phyloP scores from a whole-genome alignment of 345 rosid species.

The Fremontodendron californicum region DNA sequence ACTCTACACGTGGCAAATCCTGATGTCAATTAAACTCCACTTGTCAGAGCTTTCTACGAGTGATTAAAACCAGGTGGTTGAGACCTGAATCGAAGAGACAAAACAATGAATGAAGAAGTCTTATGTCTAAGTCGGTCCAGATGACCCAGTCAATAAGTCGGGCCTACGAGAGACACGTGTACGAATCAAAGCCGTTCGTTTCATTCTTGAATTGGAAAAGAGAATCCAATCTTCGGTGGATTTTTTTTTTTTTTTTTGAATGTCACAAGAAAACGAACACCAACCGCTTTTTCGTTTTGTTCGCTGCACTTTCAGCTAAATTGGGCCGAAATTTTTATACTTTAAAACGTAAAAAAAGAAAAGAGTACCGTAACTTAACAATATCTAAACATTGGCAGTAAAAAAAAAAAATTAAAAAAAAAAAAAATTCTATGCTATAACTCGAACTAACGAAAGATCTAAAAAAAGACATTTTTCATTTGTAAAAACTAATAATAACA shows the following conservation, averaged over 20 bases:
- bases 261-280: constrained; percentile 15
- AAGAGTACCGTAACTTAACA: background rate
- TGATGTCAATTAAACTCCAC: too few species aligned
- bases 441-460: background rate
- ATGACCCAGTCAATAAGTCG: too few species aligned
- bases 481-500: too few species aligned
- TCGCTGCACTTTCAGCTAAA: background rate
- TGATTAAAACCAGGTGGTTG: background rate
- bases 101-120: too few species aligned
- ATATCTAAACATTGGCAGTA: background rate
- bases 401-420: background rate
- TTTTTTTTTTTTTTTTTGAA: too few species aligned
- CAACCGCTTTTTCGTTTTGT: constrained; percentile 25
- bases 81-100: background rate
- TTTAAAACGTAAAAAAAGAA: background rate
- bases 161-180: constrained; percentile 7
- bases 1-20: background rate
- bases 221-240: too few species aligned
- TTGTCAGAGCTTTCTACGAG: background rate
- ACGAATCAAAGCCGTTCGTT: background rate
- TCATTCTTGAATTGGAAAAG: background rate
- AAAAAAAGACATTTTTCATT: too few species aligned
- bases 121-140: background rate
- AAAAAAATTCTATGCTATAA: background rate
- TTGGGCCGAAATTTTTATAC: background rate